Evolutionary conservation across 2,329 filamentous ascomycete species (phyloP).

Genomic region (Colletotrichum aenigma): DNA sequence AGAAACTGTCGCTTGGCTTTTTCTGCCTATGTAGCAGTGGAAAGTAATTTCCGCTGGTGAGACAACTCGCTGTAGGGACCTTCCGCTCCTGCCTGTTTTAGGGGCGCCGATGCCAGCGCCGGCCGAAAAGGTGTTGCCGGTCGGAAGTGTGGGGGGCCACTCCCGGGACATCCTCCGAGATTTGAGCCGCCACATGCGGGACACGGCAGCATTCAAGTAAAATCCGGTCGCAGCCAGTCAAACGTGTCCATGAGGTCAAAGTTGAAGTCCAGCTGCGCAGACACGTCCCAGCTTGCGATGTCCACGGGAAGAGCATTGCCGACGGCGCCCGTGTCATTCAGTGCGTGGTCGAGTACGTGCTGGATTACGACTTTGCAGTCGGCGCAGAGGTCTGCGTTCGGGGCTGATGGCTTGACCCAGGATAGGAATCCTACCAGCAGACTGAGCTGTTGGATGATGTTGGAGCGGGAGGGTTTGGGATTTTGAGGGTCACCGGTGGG

Average conservation of each 20-base stretch:
- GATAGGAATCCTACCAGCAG: slow-evolving; percentile 48
- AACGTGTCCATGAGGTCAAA: not conserved
- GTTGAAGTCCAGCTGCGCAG: not conserved
- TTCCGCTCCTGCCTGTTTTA: not conserved
- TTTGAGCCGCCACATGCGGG: not conserved
- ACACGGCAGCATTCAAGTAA: not conserved
- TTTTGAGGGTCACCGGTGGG: not conserved
- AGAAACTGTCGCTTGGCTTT: not conserved
- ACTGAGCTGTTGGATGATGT: not conserved
- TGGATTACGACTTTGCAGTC: slow-evolving; percentile 51
- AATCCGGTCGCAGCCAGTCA: not conserved
- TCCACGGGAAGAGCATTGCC: not conserved
- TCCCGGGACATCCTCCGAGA: not conserved
- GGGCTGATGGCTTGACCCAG: slow-evolving; percentile 50
- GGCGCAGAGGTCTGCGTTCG: slow-evolving; percentile 50
- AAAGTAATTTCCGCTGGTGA: not conserved
- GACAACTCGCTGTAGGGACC: not conserved
- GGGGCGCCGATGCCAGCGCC: not conserved
- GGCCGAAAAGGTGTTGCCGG: not conserved
- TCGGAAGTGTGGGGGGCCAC: not conserved
- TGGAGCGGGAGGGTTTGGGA: not conserved
- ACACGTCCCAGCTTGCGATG: not conserved
- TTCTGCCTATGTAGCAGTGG: not conserved
- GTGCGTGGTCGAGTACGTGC: slow-evolving; percentile 48
- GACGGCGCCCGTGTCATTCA: not conserved